phyloP scores from a whole-genome alignment of 371 early-diverging fungal species.

The Mucor velutinosus region DNA sequence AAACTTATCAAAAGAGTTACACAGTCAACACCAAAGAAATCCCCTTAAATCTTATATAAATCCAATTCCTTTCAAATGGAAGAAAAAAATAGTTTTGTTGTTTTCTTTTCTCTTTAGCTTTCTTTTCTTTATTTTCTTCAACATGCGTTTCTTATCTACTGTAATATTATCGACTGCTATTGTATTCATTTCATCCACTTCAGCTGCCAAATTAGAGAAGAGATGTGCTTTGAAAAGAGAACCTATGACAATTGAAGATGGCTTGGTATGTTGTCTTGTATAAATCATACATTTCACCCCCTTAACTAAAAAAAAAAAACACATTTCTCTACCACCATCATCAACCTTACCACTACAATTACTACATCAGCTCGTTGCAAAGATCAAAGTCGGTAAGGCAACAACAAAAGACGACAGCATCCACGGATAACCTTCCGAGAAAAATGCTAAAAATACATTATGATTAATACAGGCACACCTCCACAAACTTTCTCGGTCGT shows the following conservation, averaged over 20 bases:
- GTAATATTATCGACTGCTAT: constrained; percentile 17
- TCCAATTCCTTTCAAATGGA: background rate
- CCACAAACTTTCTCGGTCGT: constrained; percentile 43
- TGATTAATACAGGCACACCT: constrained; percentile 34
- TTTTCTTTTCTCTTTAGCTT: constrained; percentile 1
- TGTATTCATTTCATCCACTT: constrained; percentile 11
- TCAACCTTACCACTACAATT: background rate
- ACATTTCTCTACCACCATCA: background rate
- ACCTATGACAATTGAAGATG: constrained; percentile 38
- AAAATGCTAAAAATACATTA: background rate
- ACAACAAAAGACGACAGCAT: background rate
- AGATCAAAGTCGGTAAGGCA: constrained; percentile 34
- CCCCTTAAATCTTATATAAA: constrained; percentile 4
- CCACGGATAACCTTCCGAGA: constrained; percentile 12
- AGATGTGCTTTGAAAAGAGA: constrained; percentile 32
- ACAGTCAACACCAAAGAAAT: background rate
- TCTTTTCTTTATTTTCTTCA: background rate
- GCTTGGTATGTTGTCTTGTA: constrained; percentile 34
- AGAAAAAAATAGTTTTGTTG: background rate
- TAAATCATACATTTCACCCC: background rate
- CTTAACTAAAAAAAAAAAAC: background rate
- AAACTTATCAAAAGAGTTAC: background rate
- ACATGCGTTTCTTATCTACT: constrained; percentile 21
- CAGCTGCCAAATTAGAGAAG: constrained; percentile 26
- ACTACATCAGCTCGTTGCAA: constrained; percentile 21